Evolutionary conservation across 148 eudicot genomes (phyloP).

Genomic region (Persicaria maculosa): DNA sequence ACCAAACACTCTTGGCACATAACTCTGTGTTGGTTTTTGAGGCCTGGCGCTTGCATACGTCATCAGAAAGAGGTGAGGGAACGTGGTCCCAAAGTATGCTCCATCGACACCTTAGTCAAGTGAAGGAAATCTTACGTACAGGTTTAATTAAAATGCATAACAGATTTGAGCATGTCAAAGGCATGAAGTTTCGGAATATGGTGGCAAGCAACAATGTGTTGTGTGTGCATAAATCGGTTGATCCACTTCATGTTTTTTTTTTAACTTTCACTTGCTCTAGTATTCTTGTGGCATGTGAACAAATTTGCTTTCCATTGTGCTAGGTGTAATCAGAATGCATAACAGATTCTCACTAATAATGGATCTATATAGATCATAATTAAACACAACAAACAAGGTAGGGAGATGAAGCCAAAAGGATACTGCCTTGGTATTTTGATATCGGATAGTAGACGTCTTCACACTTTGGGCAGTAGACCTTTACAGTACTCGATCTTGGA

Average conservation of each 20-base stretch:
- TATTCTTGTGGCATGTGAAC: no score
- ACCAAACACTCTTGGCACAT: conserved; percentile 4
- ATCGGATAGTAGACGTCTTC: conserved; percentile 38
- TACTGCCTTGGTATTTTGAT: conserved; percentile 43
- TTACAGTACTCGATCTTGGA: conserved; percentile 34
- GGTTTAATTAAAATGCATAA: background rate
- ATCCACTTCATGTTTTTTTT: no score
- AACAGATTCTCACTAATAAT: background rate
- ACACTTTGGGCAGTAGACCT: conserved; percentile 40
- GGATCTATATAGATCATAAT: background rate
- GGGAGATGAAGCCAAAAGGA: conserved; percentile 19
- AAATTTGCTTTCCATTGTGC: no score
- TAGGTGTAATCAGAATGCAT: background rate
- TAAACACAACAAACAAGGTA: background rate
- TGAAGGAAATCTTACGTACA: background rate
- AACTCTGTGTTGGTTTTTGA: background rate
- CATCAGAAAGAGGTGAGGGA: conserved; percentile 4
- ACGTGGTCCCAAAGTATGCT: background rate
- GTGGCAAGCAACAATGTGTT: background rate
- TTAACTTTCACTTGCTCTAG: no score
- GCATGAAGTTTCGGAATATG: background rate
- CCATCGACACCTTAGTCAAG: background rate
- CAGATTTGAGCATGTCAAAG: no score
- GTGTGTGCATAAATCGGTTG: background rate
- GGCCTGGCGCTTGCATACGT: background rate